phyloP scores from a whole-genome alignment of 768 basidiomycete species.

The Tulasnella sp. region DNA sequence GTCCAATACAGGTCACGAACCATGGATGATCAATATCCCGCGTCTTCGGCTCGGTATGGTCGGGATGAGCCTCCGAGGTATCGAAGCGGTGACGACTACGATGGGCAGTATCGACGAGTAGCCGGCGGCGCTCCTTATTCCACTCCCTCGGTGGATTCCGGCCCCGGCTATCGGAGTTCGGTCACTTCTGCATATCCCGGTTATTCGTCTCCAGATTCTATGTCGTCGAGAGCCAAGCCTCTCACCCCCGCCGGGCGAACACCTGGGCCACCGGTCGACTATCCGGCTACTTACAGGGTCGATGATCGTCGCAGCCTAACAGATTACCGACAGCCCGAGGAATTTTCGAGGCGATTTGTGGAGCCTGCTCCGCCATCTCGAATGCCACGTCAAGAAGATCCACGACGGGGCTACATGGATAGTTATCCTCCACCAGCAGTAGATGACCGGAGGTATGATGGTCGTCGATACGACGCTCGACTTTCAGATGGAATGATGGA shows the following conservation, averaged over 20 bases:
- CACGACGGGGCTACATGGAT: not conserved
- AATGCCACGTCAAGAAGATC: not conserved
- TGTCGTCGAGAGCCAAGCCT: not conserved
- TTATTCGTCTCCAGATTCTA: not conserved
- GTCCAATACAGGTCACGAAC: not conserved
- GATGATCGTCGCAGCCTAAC: not conserved
- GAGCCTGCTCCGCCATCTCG: slow-evolving; percentile 1
- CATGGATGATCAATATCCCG: not conserved
- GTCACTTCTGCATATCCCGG: not conserved
- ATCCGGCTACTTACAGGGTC: not conserved
- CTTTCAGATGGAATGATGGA: slow-evolving; percentile 6
- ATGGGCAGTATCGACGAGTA: not conserved
- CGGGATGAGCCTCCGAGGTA: not conserved
- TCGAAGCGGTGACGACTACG: not conserved
- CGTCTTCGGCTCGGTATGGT: not conserved
- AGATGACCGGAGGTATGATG: slow-evolving; percentile 15
- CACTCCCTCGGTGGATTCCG: not conserved
- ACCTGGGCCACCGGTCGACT: not conserved
- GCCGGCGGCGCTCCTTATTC: not conserved
- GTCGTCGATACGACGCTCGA: not conserved
- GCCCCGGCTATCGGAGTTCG: not conserved
- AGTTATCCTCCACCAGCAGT: not conserved
- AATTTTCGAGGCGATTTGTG: not conserved
- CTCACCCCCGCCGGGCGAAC: not conserved
- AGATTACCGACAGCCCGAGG: not conserved